Base-by-base conservation (phyloP, 1,139 yeast species). In the Hemisphaericaspora subhashii region DNA sequence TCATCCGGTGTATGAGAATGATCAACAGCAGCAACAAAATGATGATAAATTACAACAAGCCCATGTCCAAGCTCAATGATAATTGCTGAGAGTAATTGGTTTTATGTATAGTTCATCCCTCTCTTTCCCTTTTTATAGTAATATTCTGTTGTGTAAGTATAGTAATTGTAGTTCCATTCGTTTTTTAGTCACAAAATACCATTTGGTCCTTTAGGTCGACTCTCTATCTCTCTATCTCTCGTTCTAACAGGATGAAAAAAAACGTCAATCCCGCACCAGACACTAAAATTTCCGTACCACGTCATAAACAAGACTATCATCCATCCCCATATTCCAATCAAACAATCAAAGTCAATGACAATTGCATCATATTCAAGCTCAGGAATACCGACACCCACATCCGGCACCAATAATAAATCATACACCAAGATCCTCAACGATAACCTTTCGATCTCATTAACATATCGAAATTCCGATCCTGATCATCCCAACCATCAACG, bases 401-500 rank as follows among this genome's bases (percentile, higher is more conserved):
- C 24, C n/a, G n/a, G 8, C 10, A 21, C 25, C 26, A 22, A 10
- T 18, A 32, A 26, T 16, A 36, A 37, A 14, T 34, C 43, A 16
- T 44, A 46, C 23, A 16, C 33, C 12, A 46, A 46, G 31, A 30
- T 37, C 12, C 15, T 45, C 27, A 47, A 45, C 33, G 42, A 41
- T 17, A 33, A 43, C 5, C 28, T 45, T 12, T 18, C 44, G 5
- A 36, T 46, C 13, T 39, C 48, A 3, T 40, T 46, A 20, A 29
- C 38, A 20, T 43, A 43, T 35, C 13, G 36, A 13, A 25, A 39
- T 5, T 28, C 32, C 4, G n/a, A 35, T 5, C 15, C 15, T 8
- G 26, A 18, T n/a, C 3, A 23, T 15, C n/a, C n/a, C n/a, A n/a
- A n/a, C n/a, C 5, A 28, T 3, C 11, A 21, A 13, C 45, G 37